A percentile compares a stretch with the other conserved stretches of the same genome.
Evolutionary conservation across 2,329 filamentous ascomycete genomes (phyloP).

Genomic region (Penicillium sp.): DNA sequence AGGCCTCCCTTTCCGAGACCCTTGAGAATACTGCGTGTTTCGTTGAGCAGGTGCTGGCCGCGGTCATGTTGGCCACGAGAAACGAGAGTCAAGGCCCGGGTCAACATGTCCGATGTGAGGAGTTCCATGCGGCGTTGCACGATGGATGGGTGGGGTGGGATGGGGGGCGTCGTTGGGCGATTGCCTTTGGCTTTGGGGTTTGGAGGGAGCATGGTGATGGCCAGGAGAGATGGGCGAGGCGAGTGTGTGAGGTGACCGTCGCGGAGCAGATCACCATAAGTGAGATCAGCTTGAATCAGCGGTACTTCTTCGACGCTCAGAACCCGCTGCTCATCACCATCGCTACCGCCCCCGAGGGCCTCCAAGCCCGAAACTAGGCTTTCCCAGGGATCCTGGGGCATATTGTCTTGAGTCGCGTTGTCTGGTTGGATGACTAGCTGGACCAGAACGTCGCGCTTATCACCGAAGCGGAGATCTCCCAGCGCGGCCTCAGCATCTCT

Average conservation of each 20-base stretch:
- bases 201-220: constrained; percentile 88
- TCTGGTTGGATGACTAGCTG: constrained; percentile 92
- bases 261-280: constrained; percentile 89
- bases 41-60: constrained; percentile 86
- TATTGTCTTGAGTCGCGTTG: constrained; percentile 76
- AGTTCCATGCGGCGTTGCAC: constrained; percentile 98
- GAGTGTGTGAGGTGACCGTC: constrained; percentile 86
- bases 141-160: constrained; percentile 91
- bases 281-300: constrained; percentile 90
- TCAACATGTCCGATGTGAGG: constrained; percentile 96
- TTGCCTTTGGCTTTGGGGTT: constrained; percentile 65
- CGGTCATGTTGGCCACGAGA: constrained; percentile 91
- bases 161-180: constrained; percentile 69
- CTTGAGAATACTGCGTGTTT: constrained; percentile 94
- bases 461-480: constrained; percentile 90
- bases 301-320: constrained; percentile 93
- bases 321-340: constrained; percentile 81
- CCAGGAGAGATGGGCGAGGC: constrained; percentile 84
- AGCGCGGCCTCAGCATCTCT: constrained; percentile 91
- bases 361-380: constrained; percentile 94
- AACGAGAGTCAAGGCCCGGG: constrained; percentile 85
- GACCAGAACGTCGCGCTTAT: constrained; percentile 92
- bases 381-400: constrained; percentile 95
- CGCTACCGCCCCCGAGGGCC: constrained; percentile 83
- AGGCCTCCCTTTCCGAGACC: constrained; percentile 93